Conservation (phyloP, 441 rosid genomes). For the Jatropha podagrica region DNA sequence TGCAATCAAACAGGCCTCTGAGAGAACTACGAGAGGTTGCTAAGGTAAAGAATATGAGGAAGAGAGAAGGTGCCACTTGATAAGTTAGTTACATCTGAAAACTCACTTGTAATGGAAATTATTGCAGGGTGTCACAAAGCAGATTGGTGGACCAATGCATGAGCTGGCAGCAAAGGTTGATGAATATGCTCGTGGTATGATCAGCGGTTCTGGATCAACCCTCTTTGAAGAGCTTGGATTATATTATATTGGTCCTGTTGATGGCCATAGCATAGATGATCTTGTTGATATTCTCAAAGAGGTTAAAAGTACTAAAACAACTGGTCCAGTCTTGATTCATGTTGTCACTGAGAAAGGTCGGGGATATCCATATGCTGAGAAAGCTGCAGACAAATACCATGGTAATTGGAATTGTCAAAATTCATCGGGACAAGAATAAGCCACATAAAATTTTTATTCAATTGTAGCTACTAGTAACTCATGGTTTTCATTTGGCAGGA, state of each 20-base stretch:
- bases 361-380: constrained; percentile 97
- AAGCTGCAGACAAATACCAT: constrained; percentile 91
- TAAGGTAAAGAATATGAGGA: constrained; percentile 49
- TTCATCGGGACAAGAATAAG: background rate
- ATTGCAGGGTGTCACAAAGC: constrained; percentile 82
- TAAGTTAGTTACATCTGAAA: constrained; percentile 1
- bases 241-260: constrained; percentile 92
- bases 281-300: constrained; percentile 75
- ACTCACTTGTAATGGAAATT: constrained; percentile 8
- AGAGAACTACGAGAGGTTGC: constrained; percentile 96
- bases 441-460: background rate
- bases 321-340: constrained; percentile 91
- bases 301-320: constrained; percentile 89
- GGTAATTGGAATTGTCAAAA: constrained; percentile 38
- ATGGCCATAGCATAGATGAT: constrained; percentile 91
- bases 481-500: constrained; percentile 44
- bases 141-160: constrained; percentile 89
- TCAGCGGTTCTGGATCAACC: constrained; percentile 89
- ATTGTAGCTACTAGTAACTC: constrained; percentile 5
- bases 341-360: constrained; percentile 97
- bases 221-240: constrained; percentile 92
- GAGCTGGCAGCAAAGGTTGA: constrained; percentile 92
- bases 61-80: background rate
- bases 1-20: constrained; percentile 89
- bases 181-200: constrained; percentile 97